These are phyloP conservation scores for Exutisphaerella laricina DNA, from an alignment of 2,329 filamentous ascomycete species.

Conservation along the genomic window DNA sequence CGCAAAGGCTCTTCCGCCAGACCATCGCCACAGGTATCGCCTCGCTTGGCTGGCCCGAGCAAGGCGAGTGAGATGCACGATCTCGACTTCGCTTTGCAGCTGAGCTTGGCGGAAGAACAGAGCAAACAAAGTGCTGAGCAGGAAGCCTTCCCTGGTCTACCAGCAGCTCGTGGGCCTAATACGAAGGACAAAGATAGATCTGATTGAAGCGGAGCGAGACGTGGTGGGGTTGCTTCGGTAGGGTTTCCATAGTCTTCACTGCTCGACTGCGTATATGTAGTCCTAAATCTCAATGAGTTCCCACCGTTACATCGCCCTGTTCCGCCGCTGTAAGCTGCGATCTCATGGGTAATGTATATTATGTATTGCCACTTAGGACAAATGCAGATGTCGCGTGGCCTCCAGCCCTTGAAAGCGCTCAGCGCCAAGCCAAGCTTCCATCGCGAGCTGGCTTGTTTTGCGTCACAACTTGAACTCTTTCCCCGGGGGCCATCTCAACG, in stretches of 20 bases:
- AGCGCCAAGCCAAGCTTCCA: not conserved
- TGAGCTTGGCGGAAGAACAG: slow-evolving; percentile 57
- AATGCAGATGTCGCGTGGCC: slow-evolving; percentile 4
- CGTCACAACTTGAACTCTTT: too few species aligned
- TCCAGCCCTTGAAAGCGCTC: not conserved
- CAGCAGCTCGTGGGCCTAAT: slow-evolving; percentile 9
- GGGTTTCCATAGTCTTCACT: not conserved
- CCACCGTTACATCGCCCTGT: too few species aligned
- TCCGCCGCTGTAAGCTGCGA: not conserved
- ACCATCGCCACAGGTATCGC: slow-evolving; percentile 22
- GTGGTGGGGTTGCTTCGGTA: not conserved
- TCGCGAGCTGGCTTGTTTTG: not conserved
- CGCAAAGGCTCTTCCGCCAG: slow-evolving; percentile 29
- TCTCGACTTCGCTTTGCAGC: slow-evolving; percentile 56
- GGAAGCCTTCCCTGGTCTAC: slow-evolving; percentile 30
- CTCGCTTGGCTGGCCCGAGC: slow-evolving; percentile 34
- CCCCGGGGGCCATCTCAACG: not conserved
- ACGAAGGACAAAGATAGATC: slow-evolving; percentile 28
- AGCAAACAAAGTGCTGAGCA: slow-evolving; percentile 30
- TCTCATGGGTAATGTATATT: too few species aligned
- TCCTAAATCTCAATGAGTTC: too few species aligned
- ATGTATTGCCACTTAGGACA: too few species aligned
- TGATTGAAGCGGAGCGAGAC: slow-evolving; percentile 8
- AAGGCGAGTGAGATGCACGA: slow-evolving; percentile 48
- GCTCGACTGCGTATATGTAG: not conserved